Evolutionary conservation across 345 rosid species (phyloP), one percentile per base, ranked within the genome.

Genomic region (Salix arbutifolia): DNA sequence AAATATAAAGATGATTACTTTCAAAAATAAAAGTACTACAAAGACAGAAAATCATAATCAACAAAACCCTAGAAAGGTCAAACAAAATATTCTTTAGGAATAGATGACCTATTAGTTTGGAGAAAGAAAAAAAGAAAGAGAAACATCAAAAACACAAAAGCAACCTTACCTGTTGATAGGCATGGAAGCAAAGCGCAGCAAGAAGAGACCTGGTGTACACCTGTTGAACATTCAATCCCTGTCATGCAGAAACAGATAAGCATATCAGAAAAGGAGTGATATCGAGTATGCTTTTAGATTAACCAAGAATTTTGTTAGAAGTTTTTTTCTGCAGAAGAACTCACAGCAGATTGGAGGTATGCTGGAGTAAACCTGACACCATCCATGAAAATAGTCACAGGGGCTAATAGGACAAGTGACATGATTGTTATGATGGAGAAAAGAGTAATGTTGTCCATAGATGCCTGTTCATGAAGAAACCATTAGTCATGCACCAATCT

Each of bases 401-500:
- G 99, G 80, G 96, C 91, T 80, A 89, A 76, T 76, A 94, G 78
- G 80, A 96, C 18, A 72, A 96, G 90, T 75, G 99, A 94, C 98
- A 96, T 91, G 42, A 96, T 60, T 37, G 99, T 96, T 80, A 96
- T 96, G 60, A 96, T 89, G n/a, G 99, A 96, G 90, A 96, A 96
- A 77, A 96, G 91, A 6, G 97, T 96, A 71, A 96, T 94, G 90
- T 96, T 96, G 89, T 96, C 99, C 88, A 96, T 56, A 14, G 99
- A 87, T 70, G 87, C 99, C 98, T 96, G 96, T 76, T 60, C 21
- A 77, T 42, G 76, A 35, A 60, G 40, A 80, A 71, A 79, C 65
- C 5, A 28, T 65, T 33, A 21, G 46, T 52, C 68, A 80, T 50
- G 30, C 23, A 52, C 60, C 35, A 77, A 21, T 7, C 28, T 37